Conservation (phyloP, 2,329 filamentous ascomycete species). For the Sporothrix brasiliensis region DNA sequence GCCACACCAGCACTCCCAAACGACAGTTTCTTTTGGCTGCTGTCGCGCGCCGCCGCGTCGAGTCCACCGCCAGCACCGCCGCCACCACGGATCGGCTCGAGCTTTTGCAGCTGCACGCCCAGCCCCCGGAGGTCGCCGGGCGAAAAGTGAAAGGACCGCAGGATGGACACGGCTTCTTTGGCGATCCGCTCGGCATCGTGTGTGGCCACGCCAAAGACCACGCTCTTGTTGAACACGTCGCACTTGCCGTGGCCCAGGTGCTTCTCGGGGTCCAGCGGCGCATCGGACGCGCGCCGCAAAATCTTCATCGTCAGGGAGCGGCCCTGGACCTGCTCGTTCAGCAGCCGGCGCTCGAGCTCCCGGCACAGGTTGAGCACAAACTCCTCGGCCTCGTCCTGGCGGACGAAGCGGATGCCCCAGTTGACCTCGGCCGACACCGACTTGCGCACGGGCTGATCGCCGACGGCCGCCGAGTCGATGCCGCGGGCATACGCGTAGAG, state of each 20-base stretch:
- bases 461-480: slow-evolving; percentile 83
- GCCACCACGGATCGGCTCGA: slow-evolving; percentile 71
- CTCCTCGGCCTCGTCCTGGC: slow-evolving; percentile 87
- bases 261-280: slow-evolving; percentile 87
- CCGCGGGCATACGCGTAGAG: slow-evolving; percentile 89
- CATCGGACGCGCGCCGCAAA: slow-evolving; percentile 83
- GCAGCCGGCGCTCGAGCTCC: slow-evolving; percentile 77
- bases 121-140: slow-evolving; percentile 92
- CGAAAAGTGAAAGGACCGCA: slow-evolving; percentile 79
- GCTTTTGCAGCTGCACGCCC: slow-evolving; percentile 89
- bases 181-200: slow-evolving; percentile 71
- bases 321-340: slow-evolving; percentile 84
- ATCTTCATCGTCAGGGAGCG: slow-evolving; percentile 91
- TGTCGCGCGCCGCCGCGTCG: slow-evolving; percentile 56
- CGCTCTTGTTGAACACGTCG: slow-evolving; percentile 89
- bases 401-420: slow-evolving; percentile 96
- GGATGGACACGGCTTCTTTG: slow-evolving; percentile 81
- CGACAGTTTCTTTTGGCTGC: slow-evolving; percentile 76
- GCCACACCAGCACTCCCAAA: slow-evolving; percentile 58
- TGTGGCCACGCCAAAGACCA: slow-evolving; percentile 80
- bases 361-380: slow-evolving; percentile 84
- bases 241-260: slow-evolving; percentile 95
- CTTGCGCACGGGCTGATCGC: slow-evolving; percentile 81
- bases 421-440: slow-evolving; percentile 97
- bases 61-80: background rate